These are phyloP conservation scores for Boletus mariae DNA, from an alignment of 1,284 basidiomycete genomes.

Conservation along the genomic window DNA sequence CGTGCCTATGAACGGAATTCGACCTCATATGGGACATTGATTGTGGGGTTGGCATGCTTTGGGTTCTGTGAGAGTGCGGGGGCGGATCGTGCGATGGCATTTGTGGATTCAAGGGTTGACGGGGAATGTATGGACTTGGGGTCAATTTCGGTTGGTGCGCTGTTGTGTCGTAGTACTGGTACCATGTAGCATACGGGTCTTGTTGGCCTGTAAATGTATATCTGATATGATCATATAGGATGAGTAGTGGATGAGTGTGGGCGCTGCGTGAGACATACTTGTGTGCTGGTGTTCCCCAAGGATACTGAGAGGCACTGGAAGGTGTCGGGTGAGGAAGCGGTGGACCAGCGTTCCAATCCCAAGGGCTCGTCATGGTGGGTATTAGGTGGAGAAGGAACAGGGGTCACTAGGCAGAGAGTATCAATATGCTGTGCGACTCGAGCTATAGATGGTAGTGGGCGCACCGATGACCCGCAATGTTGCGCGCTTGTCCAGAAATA, in stretches of 20 bases:
- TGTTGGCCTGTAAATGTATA: slow-evolving; percentile 14
- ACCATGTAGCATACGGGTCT: slow-evolving; percentile 13
- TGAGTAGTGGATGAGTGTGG: not conserved
- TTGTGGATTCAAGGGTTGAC: slow-evolving; percentile 13
- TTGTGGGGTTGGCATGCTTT: slow-evolving; percentile 2
- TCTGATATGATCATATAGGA: slow-evolving; percentile 5
- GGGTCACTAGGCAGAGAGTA: slow-evolving; percentile 17
- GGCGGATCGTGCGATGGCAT: slow-evolving; percentile 11
- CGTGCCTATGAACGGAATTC: slow-evolving; percentile 1
- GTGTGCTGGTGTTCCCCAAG: slow-evolving; percentile 18
- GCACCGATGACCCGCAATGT: too few relatives aligned
- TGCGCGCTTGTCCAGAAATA: too few relatives aligned
- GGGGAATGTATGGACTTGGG: slow-evolving; percentile 33
- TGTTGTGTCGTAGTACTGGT: not conserved
- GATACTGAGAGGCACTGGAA: slow-evolving; percentile 1
- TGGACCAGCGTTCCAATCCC: slow-evolving; percentile 18
- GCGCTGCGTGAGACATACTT: slow-evolving; percentile 10
- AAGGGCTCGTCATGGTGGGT: slow-evolving; percentile 19
- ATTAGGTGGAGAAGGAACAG: not conserved
- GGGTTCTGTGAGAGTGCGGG: slow-evolving; percentile 7
- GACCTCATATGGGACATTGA: slow-evolving; percentile 3
- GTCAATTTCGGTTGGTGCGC: slow-evolving; percentile 18
- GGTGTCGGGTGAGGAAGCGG: slow-evolving; percentile 8
- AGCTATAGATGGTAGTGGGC: slow-evolving; percentile 9
- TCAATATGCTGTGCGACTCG: slow-evolving; percentile 19